These are phyloP conservation scores for Anastatica hierochuntica DNA, from an alignment of 345 rosid genomes.

Conservation along the genomic window DNA sequence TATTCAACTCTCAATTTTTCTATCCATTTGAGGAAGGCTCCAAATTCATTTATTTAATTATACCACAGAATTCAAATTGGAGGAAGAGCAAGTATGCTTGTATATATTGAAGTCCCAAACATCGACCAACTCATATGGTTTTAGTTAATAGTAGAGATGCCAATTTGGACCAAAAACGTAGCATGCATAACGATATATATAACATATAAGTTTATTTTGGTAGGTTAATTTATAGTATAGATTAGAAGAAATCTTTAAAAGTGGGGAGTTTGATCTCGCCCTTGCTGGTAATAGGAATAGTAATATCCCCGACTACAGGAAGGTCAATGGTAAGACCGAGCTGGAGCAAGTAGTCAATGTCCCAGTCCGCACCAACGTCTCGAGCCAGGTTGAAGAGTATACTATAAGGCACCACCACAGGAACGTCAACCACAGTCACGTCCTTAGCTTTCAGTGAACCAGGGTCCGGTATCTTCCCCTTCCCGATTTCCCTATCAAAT, in stretches of 20 bases:
- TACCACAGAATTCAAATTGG: too few species aligned
- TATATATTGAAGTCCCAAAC: too few species aligned
- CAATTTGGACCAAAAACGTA: too few species aligned
- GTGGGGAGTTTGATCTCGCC: constrained; percentile 90
- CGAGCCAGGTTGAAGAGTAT: constrained; percentile 50
- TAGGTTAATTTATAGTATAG: too few species aligned
- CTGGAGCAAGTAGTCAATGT: constrained; percentile 68
- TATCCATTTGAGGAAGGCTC: too few species aligned
- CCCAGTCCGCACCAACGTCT: constrained; percentile 86
- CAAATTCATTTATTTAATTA: too few species aligned
- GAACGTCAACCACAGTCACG: constrained; percentile 50
- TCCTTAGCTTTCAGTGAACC: constrained; percentile 67
- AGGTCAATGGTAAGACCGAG: constrained; percentile 63
- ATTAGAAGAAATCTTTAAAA: constrained; percentile 28
- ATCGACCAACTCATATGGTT: too few species aligned
- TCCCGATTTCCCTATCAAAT: constrained; percentile 55
- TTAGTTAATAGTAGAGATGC: too few species aligned
- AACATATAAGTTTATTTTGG: too few species aligned
- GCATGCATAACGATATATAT: too few species aligned
- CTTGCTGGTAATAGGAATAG: constrained; percentile 52
- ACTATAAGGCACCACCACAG: constrained; percentile 57
- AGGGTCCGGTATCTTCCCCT: constrained; percentile 77
- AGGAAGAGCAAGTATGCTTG: too few species aligned
- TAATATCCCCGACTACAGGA: constrained; percentile 59
- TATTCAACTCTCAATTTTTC: too few species aligned